Percentiles rank a stretch among this genome's conserved stretches.
Evolutionary conservation across 208 protist species (phyloP).

Genomic region (Crithidia sp.): DNA sequence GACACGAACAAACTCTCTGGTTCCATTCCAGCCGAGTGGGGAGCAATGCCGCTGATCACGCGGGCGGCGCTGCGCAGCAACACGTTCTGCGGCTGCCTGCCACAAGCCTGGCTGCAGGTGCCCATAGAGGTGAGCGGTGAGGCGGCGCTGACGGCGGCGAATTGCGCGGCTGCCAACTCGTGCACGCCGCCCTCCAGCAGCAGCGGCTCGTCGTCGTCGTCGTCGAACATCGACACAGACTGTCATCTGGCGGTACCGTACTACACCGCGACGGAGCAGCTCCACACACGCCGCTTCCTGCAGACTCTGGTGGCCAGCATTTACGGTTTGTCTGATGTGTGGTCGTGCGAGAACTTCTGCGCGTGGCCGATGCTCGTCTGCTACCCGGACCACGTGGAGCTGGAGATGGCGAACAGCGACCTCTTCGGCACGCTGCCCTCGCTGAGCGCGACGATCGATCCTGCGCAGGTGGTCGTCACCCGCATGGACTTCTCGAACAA

Average conservation of each 20-base stretch:
- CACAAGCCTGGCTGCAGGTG: background rate
- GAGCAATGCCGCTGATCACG: background rate
- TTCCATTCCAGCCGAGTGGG: background rate
- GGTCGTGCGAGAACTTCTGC: constrained; percentile 25
- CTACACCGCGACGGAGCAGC: constrained; percentile 10
- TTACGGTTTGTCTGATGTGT: background rate
- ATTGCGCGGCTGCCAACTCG: background rate
- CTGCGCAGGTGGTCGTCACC: constrained; percentile 4
- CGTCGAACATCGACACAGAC: background rate
- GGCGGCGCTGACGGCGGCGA: background rate
- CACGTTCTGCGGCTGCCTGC: constrained; percentile 11
- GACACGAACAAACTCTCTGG: background rate
- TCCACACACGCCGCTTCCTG: constrained; percentile 13
- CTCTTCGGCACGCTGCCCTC: constrained; percentile 8
- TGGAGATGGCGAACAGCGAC: background rate
- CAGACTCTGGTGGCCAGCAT: constrained; percentile 3
- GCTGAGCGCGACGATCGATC: background rate
- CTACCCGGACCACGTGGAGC: constrained; percentile 3
- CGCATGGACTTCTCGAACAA: constrained; percentile 4
- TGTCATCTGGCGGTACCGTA: constrained; percentile 1
- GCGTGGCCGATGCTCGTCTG: constrained; percentile 3
- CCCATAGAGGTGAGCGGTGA: background rate
- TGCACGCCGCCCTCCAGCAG: background rate
- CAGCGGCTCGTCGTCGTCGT: background rate
- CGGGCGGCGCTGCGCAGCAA: background rate